phyloP scores from a whole-genome alignment of 768 basidiomycete species.

The Mrakia blollopis region DNA sequence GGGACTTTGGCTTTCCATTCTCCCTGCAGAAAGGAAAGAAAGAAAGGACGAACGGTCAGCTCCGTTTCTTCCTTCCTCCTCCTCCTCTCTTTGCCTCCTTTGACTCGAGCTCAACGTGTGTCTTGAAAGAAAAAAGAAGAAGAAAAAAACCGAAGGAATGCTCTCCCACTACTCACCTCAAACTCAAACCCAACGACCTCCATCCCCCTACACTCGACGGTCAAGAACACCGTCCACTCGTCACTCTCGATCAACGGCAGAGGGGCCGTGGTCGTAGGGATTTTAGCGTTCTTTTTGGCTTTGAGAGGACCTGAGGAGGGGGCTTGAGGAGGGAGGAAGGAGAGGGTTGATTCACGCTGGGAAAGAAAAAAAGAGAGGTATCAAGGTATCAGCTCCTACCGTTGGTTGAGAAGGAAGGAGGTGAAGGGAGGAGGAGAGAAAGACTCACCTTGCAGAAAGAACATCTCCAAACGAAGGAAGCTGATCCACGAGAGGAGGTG shows the following conservation, averaged over 20 bases:
- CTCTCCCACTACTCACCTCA: constrained; percentile 23
- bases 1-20: no score
- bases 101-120: background rate
- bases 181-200: constrained; percentile 32
- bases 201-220: constrained; percentile 31
- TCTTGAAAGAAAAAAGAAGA: no score
- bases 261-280: constrained; percentile 19
- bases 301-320: constrained; percentile 25
- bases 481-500: constrained; percentile 13
- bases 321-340: constrained; percentile 27
- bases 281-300: constrained; percentile 26
- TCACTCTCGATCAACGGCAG: constrained; percentile 25
- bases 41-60: background rate
- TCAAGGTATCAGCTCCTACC: no score
- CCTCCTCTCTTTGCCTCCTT: no score
- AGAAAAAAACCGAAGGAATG: no score
- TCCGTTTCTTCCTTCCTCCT: background rate
- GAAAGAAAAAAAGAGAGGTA: background rate
- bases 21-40: no score
- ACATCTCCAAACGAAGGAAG: constrained; percentile 32
- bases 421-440: background rate
- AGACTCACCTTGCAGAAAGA: constrained; percentile 32
- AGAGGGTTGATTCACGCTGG: constrained; percentile 29
- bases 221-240: constrained; percentile 27
- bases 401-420: background rate